These are phyloP conservation scores for Sicyos baderoa DNA, from an alignment of 306 rosid genomes.

Conservation along the genomic window DNA sequence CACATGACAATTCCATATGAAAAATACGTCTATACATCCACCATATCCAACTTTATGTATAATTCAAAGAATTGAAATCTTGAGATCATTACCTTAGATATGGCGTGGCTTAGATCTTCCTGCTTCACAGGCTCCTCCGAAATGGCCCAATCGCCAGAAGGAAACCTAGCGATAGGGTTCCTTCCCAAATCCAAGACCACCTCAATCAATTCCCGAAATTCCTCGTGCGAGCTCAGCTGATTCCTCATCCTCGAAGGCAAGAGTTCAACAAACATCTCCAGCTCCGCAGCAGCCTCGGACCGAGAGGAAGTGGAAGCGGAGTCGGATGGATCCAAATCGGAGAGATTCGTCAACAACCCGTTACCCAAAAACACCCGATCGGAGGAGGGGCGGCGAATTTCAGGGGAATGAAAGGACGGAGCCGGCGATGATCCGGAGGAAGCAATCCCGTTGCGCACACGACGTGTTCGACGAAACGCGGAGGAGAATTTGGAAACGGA, in stretches of 20 bases:
- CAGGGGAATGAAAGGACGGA: slow-evolving; percentile 39
- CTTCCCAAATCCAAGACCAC: slow-evolving; percentile 96
- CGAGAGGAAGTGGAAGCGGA: slow-evolving; percentile 30
- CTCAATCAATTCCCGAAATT: slow-evolving; percentile 64
- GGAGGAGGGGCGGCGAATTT: slow-evolving; percentile 68
- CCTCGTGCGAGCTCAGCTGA: slow-evolving; percentile 48
- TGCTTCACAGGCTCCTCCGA: slow-evolving; percentile 47
- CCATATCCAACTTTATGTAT: background rate
- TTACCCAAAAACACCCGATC: slow-evolving; percentile 52
- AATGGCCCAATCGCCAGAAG: slow-evolving; percentile 86
- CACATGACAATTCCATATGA: too few relatives aligned
- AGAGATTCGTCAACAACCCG: slow-evolving; percentile 29
- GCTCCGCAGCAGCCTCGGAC: slow-evolving; percentile 41
- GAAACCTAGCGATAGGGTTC: slow-evolving; percentile 71
- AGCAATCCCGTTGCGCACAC: slow-evolving; percentile 21
- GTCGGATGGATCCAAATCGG: slow-evolving; percentile 20
- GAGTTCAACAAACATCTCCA: slow-evolving; percentile 55
- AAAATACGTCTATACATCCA: background rate
- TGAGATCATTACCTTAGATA: slow-evolving; percentile 55
- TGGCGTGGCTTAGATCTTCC: slow-evolving; percentile 69
- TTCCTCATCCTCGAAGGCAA: slow-evolving; percentile 60
- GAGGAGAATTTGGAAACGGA: slow-evolving; percentile 35
- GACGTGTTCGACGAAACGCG: slow-evolving; percentile 48
- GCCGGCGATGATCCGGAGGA: slow-evolving; percentile 6
- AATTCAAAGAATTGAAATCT: background rate